A percentile compares a stretch with the other conserved stretches of the same genome.
Evolutionary conservation across 208 protist species (phyloP).

Genomic region (Trypanosoma brucei): DNA sequence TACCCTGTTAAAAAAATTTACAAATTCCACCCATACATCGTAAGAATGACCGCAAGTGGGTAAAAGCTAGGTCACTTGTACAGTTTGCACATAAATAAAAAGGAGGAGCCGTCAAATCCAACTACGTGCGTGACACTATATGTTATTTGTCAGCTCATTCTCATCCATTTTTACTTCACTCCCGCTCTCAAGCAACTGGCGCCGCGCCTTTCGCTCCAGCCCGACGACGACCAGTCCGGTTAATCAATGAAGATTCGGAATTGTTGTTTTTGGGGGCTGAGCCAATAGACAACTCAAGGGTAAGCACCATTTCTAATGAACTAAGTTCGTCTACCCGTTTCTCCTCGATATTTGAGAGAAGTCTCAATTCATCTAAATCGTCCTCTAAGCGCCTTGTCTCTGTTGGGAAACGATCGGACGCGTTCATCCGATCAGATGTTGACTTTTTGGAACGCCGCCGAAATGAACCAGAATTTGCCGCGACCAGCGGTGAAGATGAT

Average conservation of each 20-base stretch:
- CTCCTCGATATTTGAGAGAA: constrained; percentile 16
- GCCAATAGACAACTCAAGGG: constrained; percentile 15
- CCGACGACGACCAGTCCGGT: not conserved
- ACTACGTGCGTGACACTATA: too few species aligned
- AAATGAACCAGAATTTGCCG: not conserved
- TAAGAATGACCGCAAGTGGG: too few species aligned
- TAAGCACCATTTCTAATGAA: not conserved
- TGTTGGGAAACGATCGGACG: not conserved
- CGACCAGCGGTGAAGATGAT: not conserved
- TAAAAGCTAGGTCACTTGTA: too few species aligned
- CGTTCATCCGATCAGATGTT: not conserved
- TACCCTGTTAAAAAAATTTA: too few species aligned
- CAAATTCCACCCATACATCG: too few species aligned
- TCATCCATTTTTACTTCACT: not conserved
- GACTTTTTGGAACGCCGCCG: not conserved
- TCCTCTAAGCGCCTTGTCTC: constrained; percentile 1
- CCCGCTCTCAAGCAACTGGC: not conserved
- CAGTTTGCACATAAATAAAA: too few species aligned
- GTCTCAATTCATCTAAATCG: constrained; percentile 14
- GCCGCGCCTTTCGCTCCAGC: not conserved
- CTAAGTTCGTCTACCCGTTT: constrained; percentile 17
- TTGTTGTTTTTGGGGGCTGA: constrained; percentile 7
- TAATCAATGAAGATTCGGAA: not conserved
- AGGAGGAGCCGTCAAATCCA: too few species aligned
- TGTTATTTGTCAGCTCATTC: too few species aligned